Percentiles rank a stretch among this genome's conserved stretches.
These are phyloP conservation scores for Camelina sativa DNA, from an alignment of 345 rosid species.

Conservation along the genomic window DNA sequence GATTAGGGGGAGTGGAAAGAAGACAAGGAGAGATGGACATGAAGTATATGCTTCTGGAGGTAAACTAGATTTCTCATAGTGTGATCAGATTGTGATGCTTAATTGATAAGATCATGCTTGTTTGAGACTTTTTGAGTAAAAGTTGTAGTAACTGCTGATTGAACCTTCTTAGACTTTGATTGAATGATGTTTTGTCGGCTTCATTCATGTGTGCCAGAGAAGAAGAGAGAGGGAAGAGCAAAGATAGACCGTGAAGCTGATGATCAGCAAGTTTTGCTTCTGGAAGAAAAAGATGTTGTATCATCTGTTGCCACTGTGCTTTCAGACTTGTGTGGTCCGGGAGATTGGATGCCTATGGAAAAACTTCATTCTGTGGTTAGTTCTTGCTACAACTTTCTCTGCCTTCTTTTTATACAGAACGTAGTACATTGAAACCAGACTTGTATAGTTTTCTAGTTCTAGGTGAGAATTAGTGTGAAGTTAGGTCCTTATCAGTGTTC, in stretches of 20 bases:
- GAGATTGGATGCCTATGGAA: constrained; percentile 99
- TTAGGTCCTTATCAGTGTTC: background rate
- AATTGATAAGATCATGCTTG: constrained; percentile 12
- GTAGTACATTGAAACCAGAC: background rate
- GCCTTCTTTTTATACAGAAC: background rate
- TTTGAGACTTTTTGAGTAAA: too few species aligned
- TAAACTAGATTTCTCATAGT: constrained; percentile 43
- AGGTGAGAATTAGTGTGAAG: background rate
- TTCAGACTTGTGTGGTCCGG: constrained; percentile 98
- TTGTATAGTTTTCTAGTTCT: background rate
- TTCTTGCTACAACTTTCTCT: background rate
- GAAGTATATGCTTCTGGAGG: constrained; percentile 68
- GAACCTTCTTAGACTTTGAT: background rate
- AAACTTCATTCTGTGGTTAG: constrained; percentile 88
- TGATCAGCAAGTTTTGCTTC: constrained; percentile 83
- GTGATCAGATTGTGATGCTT: background rate
- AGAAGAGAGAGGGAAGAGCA: constrained; percentile 79
- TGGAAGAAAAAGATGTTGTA: constrained; percentile 98
- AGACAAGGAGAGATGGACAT: constrained; percentile 71
- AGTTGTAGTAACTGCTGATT: constrained; percentile 5
- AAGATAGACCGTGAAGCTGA: constrained; percentile 93
- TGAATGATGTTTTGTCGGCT: constrained; percentile 24
- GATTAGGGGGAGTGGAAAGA: constrained; percentile 72
- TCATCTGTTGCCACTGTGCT: constrained; percentile 98
- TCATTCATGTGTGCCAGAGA: constrained; percentile 57